Evolutionary conservation across 148 eudicot genomes (phyloP), one percentile per base, ranked within the genome.

Genomic region (Vaccinium darrowii): DNA sequence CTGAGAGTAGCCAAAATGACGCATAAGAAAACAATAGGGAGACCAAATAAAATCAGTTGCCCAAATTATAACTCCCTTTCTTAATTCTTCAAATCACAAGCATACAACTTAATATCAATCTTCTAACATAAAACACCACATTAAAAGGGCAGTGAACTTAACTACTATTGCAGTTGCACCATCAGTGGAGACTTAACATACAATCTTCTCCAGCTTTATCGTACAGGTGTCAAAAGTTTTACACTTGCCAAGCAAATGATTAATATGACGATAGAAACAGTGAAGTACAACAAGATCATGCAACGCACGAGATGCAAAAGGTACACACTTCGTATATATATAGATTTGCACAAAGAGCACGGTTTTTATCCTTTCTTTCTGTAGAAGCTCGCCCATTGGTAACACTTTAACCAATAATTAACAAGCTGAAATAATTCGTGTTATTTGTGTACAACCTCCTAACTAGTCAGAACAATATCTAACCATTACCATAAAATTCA

Each of bases 281-380:
- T 23, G 21, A 13, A 27, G n/a, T 6, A 30, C 3, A 56, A 79
- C 23, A 8, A 16, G 23, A 79, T 30, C 47, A 27, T 79, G 81
- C 43, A 16, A 76, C 13, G 50, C 80, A 76, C 36, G 23, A 49
- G 14, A 49, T 21, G 81, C 52, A 54, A 25, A 54, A 56, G 49
- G 50, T 30, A 33, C 21, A 11, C 10, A 30, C 81, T 56, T 54
- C 67, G 23, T 18, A 27, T 39, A 2, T 60, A 56, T 8, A 56
- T 13, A 79, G 14, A 1, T 79, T n/a, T 54, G 67, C 82, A 79
- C 49, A 56, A 78, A 78, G 43, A 78, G 60, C 43, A 56, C 11
- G 30, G 36, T 13, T 23, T 23, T 77, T 25, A 47, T 4, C 25
- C 10, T 25, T 67, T 10, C 73, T 67, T 67, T 67, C 33, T 39